Percentiles rank a stretch among this genome's conserved stretches.
Conservation (phyloP, 176 grass and related monocot species). For the Oryza coarctata region DNA sequence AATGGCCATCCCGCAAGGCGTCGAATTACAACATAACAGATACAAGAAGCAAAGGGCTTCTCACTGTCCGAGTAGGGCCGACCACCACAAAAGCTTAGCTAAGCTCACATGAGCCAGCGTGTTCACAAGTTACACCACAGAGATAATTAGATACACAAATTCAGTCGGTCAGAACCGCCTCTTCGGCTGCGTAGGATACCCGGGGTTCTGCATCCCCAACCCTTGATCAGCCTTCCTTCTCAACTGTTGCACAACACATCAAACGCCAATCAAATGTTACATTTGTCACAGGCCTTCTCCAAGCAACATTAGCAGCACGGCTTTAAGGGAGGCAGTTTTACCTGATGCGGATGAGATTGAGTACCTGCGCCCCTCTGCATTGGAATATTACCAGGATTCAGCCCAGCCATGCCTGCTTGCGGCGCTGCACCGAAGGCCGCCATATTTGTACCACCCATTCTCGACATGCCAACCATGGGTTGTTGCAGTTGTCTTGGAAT, state of each 20-base stretch:
- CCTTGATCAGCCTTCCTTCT: slow-evolving; percentile 89
- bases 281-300: background rate
- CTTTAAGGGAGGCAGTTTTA: slow-evolving; percentile 16
- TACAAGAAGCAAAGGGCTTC: background rate
- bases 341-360: slow-evolving; percentile 86
- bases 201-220: slow-evolving; percentile 83
- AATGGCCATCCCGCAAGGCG: no score
- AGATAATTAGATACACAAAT: slow-evolving; percentile 34
- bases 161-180: slow-evolving; percentile 63
- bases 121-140: slow-evolving; percentile 1
- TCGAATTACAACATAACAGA: background rate
- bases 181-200: slow-evolving; percentile 82
- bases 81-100: background rate
- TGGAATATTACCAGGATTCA: slow-evolving; percentile 79
- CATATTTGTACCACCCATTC: slow-evolving; percentile 62
- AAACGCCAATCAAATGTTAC: slow-evolving; percentile 3
- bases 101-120: no score
- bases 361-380: slow-evolving; percentile 73
- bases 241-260: slow-evolving; percentile 38
- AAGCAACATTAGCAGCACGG: background rate
- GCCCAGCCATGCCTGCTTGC: slow-evolving; percentile 65
- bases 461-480: slow-evolving; percentile 71
- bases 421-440: slow-evolving; percentile 64
- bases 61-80: background rate
- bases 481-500: slow-evolving; percentile 77